Conservation (phyloP, 495 filamentous ascomycete species). For the Podospora pseudocomata region DNA sequence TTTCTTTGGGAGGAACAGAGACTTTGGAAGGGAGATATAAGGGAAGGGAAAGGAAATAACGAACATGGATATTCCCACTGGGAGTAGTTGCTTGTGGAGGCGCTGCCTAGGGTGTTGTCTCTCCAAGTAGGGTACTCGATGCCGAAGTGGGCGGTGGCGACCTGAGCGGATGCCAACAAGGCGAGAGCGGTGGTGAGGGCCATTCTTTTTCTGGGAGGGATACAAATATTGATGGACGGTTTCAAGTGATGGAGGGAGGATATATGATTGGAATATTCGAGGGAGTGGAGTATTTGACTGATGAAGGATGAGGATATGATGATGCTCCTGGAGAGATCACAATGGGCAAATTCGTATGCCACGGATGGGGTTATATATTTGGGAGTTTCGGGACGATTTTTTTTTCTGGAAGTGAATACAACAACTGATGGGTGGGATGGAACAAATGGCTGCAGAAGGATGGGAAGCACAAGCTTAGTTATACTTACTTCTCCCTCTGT, state of each 20-base stretch:
- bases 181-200: constrained; percentile 26
- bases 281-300: not conserved
- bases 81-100: constrained; percentile 31
- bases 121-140: constrained; percentile 58
- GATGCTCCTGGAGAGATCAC: not conserved
- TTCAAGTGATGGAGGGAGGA: not conserved
- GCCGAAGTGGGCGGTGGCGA: constrained; percentile 55
- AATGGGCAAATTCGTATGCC: not conserved
- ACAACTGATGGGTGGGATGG: not conserved
- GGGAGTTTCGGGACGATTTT: not conserved
- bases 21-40: not conserved
- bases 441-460: not conserved
- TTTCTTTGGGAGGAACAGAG: constrained; percentile 2
- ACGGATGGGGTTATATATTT: not conserved
- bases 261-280: not conserved
- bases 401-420: not conserved
- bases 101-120: constrained; percentile 43
- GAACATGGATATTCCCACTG: constrained; percentile 60
- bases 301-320: not conserved
- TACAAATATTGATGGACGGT: not conserved
- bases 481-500: not conserved
- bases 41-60: constrained; percentile 13
- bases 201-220: constrained; percentile 30
- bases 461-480: not conserved
- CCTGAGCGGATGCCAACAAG: constrained; percentile 32